Conservation (phyloP, 306 rosid genomes). For the Dicorynia guianensis region DNA sequence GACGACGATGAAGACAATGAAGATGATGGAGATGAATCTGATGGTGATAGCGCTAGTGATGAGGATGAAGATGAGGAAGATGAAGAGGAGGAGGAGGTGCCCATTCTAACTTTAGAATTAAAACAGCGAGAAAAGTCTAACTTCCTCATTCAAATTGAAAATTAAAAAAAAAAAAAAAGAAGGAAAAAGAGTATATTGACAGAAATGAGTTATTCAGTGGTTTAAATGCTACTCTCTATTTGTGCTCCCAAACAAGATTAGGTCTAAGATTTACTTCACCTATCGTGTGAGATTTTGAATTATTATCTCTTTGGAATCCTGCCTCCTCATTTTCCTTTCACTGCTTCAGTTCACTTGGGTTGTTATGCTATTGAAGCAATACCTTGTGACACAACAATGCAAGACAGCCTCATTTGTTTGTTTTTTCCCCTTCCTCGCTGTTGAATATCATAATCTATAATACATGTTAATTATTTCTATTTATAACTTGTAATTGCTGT, state of each 20-base stretch:
- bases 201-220: too few relatives aligned
- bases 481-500: constrained; percentile 20
- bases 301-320: constrained; percentile 13
- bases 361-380: constrained; percentile 17
- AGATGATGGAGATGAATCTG: constrained; percentile 60
- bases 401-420: too few relatives aligned
- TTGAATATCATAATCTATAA: background rate
- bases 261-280: background rate
- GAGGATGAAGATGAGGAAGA: constrained; percentile 70
- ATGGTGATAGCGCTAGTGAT: constrained; percentile 48
- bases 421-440: background rate
- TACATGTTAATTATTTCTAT: constrained; percentile 25
- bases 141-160: too few relatives aligned
- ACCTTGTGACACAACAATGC: constrained; percentile 23
- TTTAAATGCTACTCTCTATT: background rate
- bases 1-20: constrained; percentile 78
- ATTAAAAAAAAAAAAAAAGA: too few relatives aligned
- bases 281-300: background rate
- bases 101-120: constrained; percentile 39
- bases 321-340: constrained; percentile 28
- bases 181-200: background rate
- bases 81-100: constrained; percentile 62
- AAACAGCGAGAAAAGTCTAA: constrained; percentile 12
- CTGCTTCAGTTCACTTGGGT: constrained; percentile 25
- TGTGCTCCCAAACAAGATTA: background rate